A percentile compares a stretch with the other conserved stretches of the same genome.
Conservation (phyloP, 2,329 filamentous ascomycete species). For the Botrytis hyacinthi region DNA sequence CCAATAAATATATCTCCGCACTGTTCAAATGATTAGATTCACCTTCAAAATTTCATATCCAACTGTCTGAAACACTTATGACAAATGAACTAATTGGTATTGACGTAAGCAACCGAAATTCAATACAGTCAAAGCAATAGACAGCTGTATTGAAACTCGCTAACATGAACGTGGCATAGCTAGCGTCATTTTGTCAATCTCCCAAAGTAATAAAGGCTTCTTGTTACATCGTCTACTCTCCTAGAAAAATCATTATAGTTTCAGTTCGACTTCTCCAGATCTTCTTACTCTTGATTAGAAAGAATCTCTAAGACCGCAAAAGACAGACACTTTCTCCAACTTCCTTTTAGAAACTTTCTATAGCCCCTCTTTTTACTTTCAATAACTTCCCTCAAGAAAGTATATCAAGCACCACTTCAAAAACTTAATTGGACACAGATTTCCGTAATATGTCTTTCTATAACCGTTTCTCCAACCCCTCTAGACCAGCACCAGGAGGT, state of each 20-base stretch:
- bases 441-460: background rate
- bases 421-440: rapidly evolving
- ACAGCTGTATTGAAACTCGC: background rate
- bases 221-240: background rate
- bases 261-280: background rate
- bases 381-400: rapidly evolving
- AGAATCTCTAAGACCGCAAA: rapidly evolving
- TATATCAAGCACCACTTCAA: background rate
- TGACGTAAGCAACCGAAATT: background rate
- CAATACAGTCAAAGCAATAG: background rate
- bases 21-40: background rate
- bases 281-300: background rate
- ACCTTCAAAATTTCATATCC: background rate
- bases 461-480: background rate
- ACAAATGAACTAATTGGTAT: background rate
- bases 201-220: background rate
- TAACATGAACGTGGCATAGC: background rate
- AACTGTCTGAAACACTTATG: rapidly evolving
- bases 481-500: background rate
- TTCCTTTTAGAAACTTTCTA: background rate
- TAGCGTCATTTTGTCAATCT: background rate
- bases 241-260: background rate
- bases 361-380: background rate
- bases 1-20: background rate
- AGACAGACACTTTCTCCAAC: background rate